These are phyloP conservation scores for Brettanomyces custersianus DNA, from an alignment of 805 yeast species.

Conservation along the genomic window DNA sequence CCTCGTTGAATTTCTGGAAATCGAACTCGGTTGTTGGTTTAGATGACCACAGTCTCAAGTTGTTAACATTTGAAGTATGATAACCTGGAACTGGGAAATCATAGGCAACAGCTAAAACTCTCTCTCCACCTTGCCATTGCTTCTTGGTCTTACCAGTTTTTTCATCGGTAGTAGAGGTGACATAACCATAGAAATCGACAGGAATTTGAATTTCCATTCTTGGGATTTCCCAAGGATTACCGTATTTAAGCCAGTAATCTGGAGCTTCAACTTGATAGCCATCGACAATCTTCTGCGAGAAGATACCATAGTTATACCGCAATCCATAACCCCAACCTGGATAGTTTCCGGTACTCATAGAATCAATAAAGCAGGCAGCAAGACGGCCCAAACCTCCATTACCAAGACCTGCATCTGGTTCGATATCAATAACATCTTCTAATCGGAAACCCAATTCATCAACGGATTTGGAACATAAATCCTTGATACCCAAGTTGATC, in stretches of 20 bases:
- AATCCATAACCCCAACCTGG: slow-evolving; percentile 97
- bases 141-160: slow-evolving; percentile 49
- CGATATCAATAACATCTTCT: slow-evolving; percentile 78
- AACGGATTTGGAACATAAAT: slow-evolving; percentile 44
- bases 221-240: slow-evolving; percentile 92
- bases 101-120: slow-evolving; percentile 81
- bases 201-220: slow-evolving; percentile 83
- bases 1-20: slow-evolving; percentile 81
- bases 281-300: slow-evolving; percentile 79
- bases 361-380: slow-evolving; percentile 91
- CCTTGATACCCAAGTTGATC: slow-evolving; percentile 68
- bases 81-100: slow-evolving; percentile 93
- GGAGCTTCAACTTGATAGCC: slow-evolving; percentile 94
- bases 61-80: slow-evolving; percentile 74
- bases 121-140: slow-evolving; percentile 81
- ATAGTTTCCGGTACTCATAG: slow-evolving; percentile 74
- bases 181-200: slow-evolving; percentile 81
- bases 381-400: slow-evolving; percentile 93
- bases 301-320: slow-evolving; percentile 89
- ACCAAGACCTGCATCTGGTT: slow-evolving; percentile 92
- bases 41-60: slow-evolving; percentile 84
- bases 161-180: slow-evolving; percentile 44
- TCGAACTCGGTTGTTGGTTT: slow-evolving; percentile 88
- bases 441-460: slow-evolving; percentile 76
- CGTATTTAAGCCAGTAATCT: slow-evolving; percentile 84